Base-by-base conservation (phyloP, 371 early-diverging fungal species). In the Fennellomyces sp. region DNA sequence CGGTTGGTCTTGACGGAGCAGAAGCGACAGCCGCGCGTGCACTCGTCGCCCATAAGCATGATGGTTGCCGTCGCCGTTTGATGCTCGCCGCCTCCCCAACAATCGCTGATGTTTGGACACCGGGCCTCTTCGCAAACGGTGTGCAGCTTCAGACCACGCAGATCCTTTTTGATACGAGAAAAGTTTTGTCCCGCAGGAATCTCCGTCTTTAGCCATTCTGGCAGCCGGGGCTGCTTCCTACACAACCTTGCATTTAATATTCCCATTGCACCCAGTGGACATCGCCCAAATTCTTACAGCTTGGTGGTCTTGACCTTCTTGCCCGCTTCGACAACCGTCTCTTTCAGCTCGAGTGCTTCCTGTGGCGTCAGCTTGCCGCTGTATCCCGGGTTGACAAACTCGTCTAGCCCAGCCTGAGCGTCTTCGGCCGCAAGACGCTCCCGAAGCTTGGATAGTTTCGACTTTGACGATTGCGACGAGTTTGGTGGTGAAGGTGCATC, bases 1-100 rank as follows among this genome's bases (percentile, higher is more conserved):
- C 90, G 87, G 76, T 88, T 95, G 25, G 99, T 98, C 81, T 98
- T 97, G 39, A 98, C 99, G 8, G 97, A 93, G 70, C 99, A 98
- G 86, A 98, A 98, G 30, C 98, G 85, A 78, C 99, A 98, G 0
- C 97, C 99, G 50, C 99, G 87, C 3, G 99, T 98, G 76, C 99
- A 98, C 73, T 95, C 95, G 67, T 96, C 97, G 58, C 99, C 99
- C 98, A 98, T 97, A 68, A 98, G 78, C 97, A 97, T 98, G 61
- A 98, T 97, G 10, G 99, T 98, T 0, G 99, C 99, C 0, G 99
- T 98, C 1, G 99, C 97, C 10, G 97, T 97, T 56, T 91, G 86
- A 71, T 92, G 89, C 68, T 97, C 95, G 56, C 96, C 80, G 28
- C 97, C 98, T 55, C 97, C 97, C 99, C 98, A 98, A 78, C 99